Base-by-base conservation (phyloP, 345 rosid species). In the Alliaria petiolata region DNA sequence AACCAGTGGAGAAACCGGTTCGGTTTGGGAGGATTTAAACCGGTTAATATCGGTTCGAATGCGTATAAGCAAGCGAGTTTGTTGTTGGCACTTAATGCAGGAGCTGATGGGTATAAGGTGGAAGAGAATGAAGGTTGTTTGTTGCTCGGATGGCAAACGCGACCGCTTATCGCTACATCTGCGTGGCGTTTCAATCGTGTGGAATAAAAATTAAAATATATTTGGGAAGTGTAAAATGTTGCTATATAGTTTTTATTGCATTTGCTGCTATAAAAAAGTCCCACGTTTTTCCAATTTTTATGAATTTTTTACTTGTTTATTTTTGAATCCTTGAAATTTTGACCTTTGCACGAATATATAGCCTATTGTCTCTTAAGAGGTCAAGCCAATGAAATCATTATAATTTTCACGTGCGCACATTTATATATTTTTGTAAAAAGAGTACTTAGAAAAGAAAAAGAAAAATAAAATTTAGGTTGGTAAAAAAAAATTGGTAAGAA, bases 91-190 rank as follows among this genome's bases (percentile, higher is more conserved):
- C 74, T 89, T 0, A 85, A 85, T 8, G 85, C 87, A 0, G 95
- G 98, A 34, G 99, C 90, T 3, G 92, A 89, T 17, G 99, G 99
- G 14, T 95, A 89, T 19, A 78, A 84, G 33, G 99, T 95, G 47
- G 99, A 95, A 67, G 99, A 95, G 68, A 85, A 81, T 54, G 77
- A 78, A 7, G 99, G 99, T 13, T 83, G 95, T 57, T 71, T 95
- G 35, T 85, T 88, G 88, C 93, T 95, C 11, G 99, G 95, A 36
- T 95, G 99, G 99, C 98, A 95, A 63, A 88, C 91, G 0, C 73
- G 95, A 74, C 89, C 96, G 42, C 93, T 95, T 5, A 91, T 95
- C 22, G 82, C 98, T 55, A 85, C 99, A 47, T 91, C 98, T 11
- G 98, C 99, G 0, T 95, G 99, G 99, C 84, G 72, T 49, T 78